Conservation (phyloP, 2,329 filamentous ascomycete species). For the Bipolaris sorokiniana region DNA sequence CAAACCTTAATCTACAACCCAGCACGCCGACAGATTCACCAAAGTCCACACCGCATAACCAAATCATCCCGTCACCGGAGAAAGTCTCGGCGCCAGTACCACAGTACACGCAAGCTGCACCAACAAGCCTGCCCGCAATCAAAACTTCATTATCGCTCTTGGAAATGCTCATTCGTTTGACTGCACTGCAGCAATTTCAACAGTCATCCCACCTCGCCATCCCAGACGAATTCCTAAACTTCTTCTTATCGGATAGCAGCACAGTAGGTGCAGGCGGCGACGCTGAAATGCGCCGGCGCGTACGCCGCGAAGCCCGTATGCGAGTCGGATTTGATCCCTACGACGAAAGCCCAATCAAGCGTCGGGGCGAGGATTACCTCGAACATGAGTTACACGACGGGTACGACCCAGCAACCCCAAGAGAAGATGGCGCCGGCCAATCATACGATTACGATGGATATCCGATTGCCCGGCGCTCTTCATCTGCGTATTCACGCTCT, state of each 20-base stretch:
- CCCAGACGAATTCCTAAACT: constrained; percentile 84
- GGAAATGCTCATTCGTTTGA: constrained; percentile 85
- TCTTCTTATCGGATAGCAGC: constrained; percentile 77
- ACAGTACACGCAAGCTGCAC: constrained; percentile 6
- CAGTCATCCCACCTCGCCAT: constrained; percentile 89
- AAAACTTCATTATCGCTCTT: constrained; percentile 78
- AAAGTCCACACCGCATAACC: constrained; percentile 26
- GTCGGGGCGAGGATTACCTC: constrained; percentile 69
- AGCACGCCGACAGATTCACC: constrained; percentile 31
- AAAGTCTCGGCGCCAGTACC: constrained; percentile 25
- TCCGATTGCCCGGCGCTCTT: constrained; percentile 26
- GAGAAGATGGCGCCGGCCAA: constrained; percentile 5
- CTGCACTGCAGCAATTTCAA: constrained; percentile 88
- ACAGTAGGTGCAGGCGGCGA: constrained; percentile 70
- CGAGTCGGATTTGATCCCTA: constrained; percentile 75
- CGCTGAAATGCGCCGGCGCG: constrained; percentile 64
- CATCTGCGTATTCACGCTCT: constrained; percentile 25
- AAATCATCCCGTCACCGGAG: constrained; percentile 36
- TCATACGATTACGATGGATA: constrained; percentile 42
- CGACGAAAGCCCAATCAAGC: constrained; percentile 72
- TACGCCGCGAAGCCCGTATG: constrained; percentile 65
- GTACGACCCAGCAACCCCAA: constrained; percentile 10
- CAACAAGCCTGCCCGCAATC: constrained; percentile 55
- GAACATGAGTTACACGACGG: constrained; percentile 47
- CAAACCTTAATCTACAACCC: constrained; percentile 54